Evolutionary conservation across 2,329 filamentous ascomycete genomes (phyloP).

Genomic region (Talaromyces islandicus): DNA sequence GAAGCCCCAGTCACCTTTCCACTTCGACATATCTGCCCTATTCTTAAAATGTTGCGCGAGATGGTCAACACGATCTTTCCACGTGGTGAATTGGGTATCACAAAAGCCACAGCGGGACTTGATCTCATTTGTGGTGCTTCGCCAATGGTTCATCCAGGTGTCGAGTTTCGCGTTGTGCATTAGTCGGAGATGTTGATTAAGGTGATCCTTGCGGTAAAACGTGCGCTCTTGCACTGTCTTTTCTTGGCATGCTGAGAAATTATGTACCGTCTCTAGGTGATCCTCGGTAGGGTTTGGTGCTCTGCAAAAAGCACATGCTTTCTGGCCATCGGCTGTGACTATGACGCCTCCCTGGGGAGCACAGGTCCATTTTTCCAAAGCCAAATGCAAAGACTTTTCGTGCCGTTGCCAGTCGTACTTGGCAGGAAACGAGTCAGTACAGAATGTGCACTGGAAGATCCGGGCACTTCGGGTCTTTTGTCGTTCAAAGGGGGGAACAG

Average conservation of each 20-base stretch:
- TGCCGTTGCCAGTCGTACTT: slow-evolving; percentile 57
- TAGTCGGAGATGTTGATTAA: slow-evolving; percentile 55
- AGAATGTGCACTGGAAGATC: slow-evolving; percentile 55
- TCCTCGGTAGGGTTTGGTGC: slow-evolving; percentile 47
- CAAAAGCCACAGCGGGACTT: slow-evolving; percentile 45
- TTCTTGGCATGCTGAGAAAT: slow-evolving; percentile 54
- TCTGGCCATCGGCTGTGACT: slow-evolving; percentile 40
- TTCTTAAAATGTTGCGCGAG: slow-evolving; percentile 36
- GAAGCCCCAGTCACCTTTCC: slow-evolving; percentile 38
- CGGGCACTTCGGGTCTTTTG: slow-evolving; percentile 38
- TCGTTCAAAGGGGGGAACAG: slow-evolving; percentile 33
- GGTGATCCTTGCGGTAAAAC: slow-evolving; percentile 58
- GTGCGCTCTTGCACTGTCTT: slow-evolving; percentile 55
- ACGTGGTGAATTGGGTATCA: slow-evolving; percentile 32
- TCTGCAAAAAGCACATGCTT: slow-evolving; percentile 56
- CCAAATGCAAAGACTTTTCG: slow-evolving; percentile 53
- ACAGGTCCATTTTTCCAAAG: slow-evolving; percentile 55
- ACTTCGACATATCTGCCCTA: slow-evolving; percentile 32
- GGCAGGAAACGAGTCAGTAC: slow-evolving; percentile 50
- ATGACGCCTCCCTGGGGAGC: slow-evolving; percentile 52
- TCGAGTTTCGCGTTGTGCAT: slow-evolving; percentile 55
- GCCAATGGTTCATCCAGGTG: slow-evolving; percentile 54
- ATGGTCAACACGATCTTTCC: slow-evolving; percentile 40
- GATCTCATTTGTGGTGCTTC: slow-evolving; percentile 49
- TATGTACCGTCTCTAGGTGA: slow-evolving; percentile 53